Evolutionary conservation across 257 asterid genomes (phyloP).

Genomic region (Gentiana straminea): DNA sequence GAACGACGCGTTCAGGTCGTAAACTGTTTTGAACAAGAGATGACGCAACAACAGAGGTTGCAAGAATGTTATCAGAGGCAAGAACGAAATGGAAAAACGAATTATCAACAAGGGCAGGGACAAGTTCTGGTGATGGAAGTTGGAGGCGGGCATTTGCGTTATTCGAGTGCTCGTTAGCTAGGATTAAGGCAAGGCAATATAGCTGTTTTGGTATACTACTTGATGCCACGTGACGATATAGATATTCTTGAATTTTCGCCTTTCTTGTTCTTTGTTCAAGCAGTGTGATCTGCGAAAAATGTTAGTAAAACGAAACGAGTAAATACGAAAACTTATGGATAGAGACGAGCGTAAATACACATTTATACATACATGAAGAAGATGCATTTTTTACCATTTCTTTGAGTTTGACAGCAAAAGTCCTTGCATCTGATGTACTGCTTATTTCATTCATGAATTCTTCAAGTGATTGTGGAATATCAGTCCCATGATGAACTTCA

Average conservation of each 20-base stretch:
- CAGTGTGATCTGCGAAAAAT: slow-evolving; percentile 44
- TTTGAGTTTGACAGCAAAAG: slow-evolving; percentile 21
- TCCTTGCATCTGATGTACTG: slow-evolving; percentile 18
- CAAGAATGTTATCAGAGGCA: slow-evolving; percentile 90
- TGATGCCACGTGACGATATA: slow-evolving; percentile 96
- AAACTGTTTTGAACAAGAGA: slow-evolving; percentile 65
- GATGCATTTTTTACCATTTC: slow-evolving; percentile 40
- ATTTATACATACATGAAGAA: not conserved
- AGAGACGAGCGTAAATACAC: too few relatives aligned
- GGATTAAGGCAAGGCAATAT: slow-evolving; percentile 70
- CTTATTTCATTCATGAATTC: slow-evolving; percentile 22
- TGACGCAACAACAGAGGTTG: slow-evolving; percentile 85
- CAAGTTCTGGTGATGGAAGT: slow-evolving; percentile 76
- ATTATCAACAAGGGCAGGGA: slow-evolving; percentile 83
- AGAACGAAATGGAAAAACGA: slow-evolving; percentile 77
- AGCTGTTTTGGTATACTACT: slow-evolving; percentile 96
- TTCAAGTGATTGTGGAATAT: slow-evolving; percentile 25
- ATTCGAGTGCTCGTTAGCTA: slow-evolving; percentile 80
- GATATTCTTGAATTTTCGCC: slow-evolving; percentile 89
- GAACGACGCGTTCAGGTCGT: slow-evolving; percentile 58
- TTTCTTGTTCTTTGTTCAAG: slow-evolving; percentile 81
- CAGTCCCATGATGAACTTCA: slow-evolving; percentile 7
- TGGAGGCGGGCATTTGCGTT: slow-evolving; percentile 87
- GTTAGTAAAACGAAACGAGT: not conserved
- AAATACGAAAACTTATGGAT: not conserved